Conservation (phyloP, 176 grass and related monocot species). For the Oryza glumipatula region DNA sequence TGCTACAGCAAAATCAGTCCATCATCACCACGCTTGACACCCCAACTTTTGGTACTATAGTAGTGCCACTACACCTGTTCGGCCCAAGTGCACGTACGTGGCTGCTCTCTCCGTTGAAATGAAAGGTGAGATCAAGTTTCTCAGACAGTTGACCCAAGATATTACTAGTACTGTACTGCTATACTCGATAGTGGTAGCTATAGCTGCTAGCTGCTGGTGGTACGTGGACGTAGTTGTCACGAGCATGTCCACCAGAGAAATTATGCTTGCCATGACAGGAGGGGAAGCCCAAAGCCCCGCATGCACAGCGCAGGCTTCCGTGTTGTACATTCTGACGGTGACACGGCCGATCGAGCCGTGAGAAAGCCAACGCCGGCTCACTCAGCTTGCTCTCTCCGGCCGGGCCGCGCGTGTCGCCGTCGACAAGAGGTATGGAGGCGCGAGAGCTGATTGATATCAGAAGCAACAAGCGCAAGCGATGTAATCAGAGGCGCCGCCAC, state of each 20-base stretch:
- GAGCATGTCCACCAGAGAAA: neutral
- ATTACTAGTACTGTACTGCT: neutral
- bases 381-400: neutral
- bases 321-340: constrained; percentile 24
- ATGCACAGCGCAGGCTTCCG: neutral
- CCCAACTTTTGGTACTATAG: too few relatives aligned
- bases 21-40: neutral
- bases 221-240: neutral
- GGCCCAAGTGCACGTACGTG: neutral
- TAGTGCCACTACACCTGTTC: too few relatives aligned
- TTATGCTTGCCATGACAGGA: constrained; percentile 34
- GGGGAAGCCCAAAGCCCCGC: constrained; percentile 5
- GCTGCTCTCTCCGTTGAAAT: neutral
- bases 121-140: neutral
- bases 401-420: constrained; percentile 3
- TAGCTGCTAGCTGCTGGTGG: neutral
- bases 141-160: neutral
- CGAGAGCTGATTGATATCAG: neutral
- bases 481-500: constrained; percentile 18
- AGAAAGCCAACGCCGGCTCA: neutral
- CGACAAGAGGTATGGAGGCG: neutral
- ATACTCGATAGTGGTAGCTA: too few relatives aligned
- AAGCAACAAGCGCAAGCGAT: neutral
- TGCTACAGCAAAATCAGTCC: neutral
- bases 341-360: neutral